Evolutionary conservation across 2,329 filamentous ascomycete species (phyloP).

Genomic region (Colletotrichum gigasporum): DNA sequence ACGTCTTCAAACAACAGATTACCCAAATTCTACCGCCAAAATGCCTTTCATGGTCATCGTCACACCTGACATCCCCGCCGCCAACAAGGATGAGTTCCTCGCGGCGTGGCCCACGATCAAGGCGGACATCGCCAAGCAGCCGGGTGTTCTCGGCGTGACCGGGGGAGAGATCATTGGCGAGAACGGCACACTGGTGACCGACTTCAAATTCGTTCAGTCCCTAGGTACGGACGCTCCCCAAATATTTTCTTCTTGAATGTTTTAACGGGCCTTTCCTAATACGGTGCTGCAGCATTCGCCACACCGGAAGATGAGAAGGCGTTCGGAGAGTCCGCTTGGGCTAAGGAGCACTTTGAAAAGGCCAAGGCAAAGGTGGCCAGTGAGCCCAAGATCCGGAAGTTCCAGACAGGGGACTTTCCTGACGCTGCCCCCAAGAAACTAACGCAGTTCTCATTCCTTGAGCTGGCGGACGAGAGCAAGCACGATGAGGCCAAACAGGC

Average conservation of each 20-base stretch:
- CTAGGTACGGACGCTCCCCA: neutral
- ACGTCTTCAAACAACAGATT: too few species aligned
- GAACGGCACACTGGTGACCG: conserved; percentile 3
- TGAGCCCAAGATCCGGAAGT: conserved; percentile 16
- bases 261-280: neutral
- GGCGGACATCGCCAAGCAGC: conserved; percentile 12
- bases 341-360: conserved; percentile 6
- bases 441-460: conserved; percentile 8
- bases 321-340: conserved; percentile 16
- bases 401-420: conserved; percentile 5
- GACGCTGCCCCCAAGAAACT: conserved; percentile 9
- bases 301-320: conserved; percentile 14
- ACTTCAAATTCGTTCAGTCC: conserved; percentile 24
- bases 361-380: neutral
- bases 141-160: conserved; percentile 8
- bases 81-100: conserved; percentile 29
- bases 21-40: neutral
- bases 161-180: conserved; percentile 19
- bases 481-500: conserved; percentile 18
- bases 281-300: conserved; percentile 1
- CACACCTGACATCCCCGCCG: conserved; percentile 7
- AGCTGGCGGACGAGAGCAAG: conserved; percentile 15
- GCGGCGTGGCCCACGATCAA: conserved; percentile 9
- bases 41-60: conserved; percentile 25
- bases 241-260: too few species aligned